Base-by-base conservation (phyloP, 2,329 filamentous ascomycete species). In the Talaromyces verruculosus region DNA sequence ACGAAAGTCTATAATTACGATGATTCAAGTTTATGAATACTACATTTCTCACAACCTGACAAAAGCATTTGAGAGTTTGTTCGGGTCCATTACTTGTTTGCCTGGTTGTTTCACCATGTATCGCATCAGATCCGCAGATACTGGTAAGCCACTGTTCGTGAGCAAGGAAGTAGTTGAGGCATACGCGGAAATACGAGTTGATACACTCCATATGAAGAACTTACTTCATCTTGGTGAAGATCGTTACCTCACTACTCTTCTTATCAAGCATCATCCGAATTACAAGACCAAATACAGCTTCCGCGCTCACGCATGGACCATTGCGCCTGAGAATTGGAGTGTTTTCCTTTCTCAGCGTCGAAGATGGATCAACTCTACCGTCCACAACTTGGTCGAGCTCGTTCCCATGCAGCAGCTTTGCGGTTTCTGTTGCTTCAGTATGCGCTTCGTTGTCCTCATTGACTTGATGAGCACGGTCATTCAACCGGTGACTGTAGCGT, bases 11-110 rank as follows among this genome's bases (percentile, higher is more conserved):
- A 92, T 96, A 75, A 88, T 96, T 71, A 99, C 95, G 61, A 98
- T 98, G 94, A 99, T 99, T 77, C 95, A 99, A 80, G 94, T 99
- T 39, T 99, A 98, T 84, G 94, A 99, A 80, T 99, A 99, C 85
- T 99, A 93, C 83, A 99, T 99, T 74, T 98, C 94, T 61, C 94
- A 99, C 84, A 96, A 98, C 77, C 81, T 99, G 71, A 89, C 91
- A 72, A 98, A 99, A 82, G 95, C 94, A 13, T 99, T 99, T 77
- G 94, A 98, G 80, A 95, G 91, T 81, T 85, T 99, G 73, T 99
- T 99, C 76, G 95, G 94, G 66, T 96, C 92, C 71, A 94, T 99
- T 72, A 99, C 95, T 61, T 99, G 95, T 85, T 84, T 99, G 76
- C 95, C 95, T 28, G 95, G 95, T 83, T 99, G 95, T 87, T 99